Percentiles rank a stretch among this genome's conserved stretches.
Evolutionary conservation across 2,329 filamentous ascomycete genomes (phyloP).

Genomic region (Hawksworthiomyces lignivorus): DNA sequence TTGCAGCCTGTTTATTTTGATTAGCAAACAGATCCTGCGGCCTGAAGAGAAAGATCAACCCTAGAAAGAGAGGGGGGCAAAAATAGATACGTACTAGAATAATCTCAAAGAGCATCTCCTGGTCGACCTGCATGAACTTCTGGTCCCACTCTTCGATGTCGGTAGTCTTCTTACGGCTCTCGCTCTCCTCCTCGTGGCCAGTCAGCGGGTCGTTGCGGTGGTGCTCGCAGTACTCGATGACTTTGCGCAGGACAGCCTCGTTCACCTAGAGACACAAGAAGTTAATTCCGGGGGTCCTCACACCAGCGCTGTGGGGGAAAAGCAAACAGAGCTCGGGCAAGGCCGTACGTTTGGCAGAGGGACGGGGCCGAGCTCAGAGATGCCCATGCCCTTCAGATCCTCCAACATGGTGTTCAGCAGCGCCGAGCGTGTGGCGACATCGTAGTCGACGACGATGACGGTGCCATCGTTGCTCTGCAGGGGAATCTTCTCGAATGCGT

Average conservation of each 20-base stretch:
- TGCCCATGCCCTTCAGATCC: constrained; percentile 57
- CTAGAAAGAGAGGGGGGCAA: not conserved
- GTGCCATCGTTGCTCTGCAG: constrained; percentile 45
- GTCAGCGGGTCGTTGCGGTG: constrained; percentile 85
- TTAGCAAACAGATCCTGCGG: too few species aligned
- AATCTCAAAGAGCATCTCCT: constrained; percentile 99
- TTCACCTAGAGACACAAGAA: constrained; percentile 57
- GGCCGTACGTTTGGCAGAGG: constrained; percentile 72
- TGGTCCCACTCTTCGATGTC: constrained; percentile 99
- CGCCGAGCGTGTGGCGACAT: constrained; percentile 82
- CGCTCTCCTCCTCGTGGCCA: constrained; percentile 78
- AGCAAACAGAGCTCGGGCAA: constrained; percentile 7
- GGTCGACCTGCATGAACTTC: constrained; percentile 99
- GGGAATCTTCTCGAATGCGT: constrained; percentile 33
- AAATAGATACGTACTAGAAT: constrained; percentile 64
- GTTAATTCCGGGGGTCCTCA: too few species aligned
- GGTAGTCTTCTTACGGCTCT: constrained; percentile 94
- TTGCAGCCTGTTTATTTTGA: constrained; percentile 81
- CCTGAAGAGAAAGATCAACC: too few species aligned
- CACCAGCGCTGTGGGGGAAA: not conserved
- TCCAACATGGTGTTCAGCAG: constrained; percentile 98
- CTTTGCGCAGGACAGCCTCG: constrained; percentile 87
- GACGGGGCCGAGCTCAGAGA: constrained; percentile 50
- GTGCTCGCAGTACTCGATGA: constrained; percentile 96
- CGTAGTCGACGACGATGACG: constrained; percentile 54